phyloP scores from a whole-genome alignment of 495 filamentous ascomycete species.

The Pyrenopolyporus hunteri region DNA sequence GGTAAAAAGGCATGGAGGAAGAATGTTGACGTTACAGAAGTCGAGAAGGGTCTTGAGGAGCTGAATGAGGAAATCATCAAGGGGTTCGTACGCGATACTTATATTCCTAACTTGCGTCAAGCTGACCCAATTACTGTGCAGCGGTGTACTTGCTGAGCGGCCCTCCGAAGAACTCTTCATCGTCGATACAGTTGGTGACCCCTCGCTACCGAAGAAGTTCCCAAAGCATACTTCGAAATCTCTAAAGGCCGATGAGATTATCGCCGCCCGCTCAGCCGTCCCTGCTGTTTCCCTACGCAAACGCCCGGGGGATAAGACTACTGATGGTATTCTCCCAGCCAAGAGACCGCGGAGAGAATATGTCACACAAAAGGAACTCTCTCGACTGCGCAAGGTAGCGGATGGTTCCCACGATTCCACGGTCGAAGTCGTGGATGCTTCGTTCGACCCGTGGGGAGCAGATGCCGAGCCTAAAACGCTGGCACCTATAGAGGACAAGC shows the following conservation, averaged over 20 bases:
- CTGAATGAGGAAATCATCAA: constrained; percentile 86
- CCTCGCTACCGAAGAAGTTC: constrained; percentile 63
- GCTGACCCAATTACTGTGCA: constrained; percentile 47
- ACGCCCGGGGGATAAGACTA: constrained; percentile 62
- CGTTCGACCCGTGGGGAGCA: constrained; percentile 77
- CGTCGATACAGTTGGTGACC: constrained; percentile 75
- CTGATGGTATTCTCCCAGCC: constrained; percentile 69
- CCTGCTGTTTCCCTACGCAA: constrained; percentile 79
- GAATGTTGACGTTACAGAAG: constrained; percentile 89
- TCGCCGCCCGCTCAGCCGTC: constrained; percentile 80
- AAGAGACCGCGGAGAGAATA: constrained; percentile 78
- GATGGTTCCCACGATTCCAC: constrained; percentile 67
- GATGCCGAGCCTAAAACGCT: constrained; percentile 53
- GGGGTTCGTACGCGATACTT: constrained; percentile 68
- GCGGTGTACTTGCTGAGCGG: constrained; percentile 83
- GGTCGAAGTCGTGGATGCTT: constrained; percentile 59
- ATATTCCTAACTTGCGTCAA: neutral
- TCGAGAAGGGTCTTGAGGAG: constrained; percentile 81
- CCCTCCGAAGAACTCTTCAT: constrained; percentile 78
- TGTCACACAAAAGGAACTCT: constrained; percentile 80
- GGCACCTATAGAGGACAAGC: constrained; percentile 28
- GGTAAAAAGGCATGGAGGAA: constrained; percentile 99
- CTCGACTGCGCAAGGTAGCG: constrained; percentile 75
- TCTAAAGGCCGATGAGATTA: constrained; percentile 88
- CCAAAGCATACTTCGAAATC: constrained; percentile 69